Percentiles rank a stretch among this genome's conserved stretches.
These are phyloP conservation scores for Stemphylium vesicarium DNA, from an alignment of 2,329 filamentous ascomycete species.

Conservation along the genomic window DNA sequence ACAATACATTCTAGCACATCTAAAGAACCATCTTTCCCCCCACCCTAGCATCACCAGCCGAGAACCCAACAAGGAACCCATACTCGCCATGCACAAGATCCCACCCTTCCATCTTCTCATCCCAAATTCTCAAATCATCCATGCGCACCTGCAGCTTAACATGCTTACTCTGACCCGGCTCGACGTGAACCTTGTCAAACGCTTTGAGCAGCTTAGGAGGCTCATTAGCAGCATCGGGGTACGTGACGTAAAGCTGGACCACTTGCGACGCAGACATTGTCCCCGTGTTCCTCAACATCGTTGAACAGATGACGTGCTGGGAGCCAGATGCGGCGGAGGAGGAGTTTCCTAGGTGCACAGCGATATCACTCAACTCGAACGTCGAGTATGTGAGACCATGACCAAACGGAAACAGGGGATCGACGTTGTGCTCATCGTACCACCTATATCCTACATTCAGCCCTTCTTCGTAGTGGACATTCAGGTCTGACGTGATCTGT, in stretches of 20 bases:
- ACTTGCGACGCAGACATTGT: too few relatives aligned
- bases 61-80: constrained; percentile 2
- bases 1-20: too few relatives aligned
- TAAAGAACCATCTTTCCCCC: too few relatives aligned
- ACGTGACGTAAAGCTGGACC: too few relatives aligned
- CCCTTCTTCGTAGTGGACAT: constrained; percentile 1
- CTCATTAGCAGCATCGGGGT: too few relatives aligned
- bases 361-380: neutral
- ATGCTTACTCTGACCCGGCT: neutral
- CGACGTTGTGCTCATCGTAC: neutral
- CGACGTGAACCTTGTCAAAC: too few relatives aligned
- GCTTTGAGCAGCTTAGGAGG: too few relatives aligned
- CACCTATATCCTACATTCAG: constrained; percentile 5
- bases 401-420: constrained; percentile 5
- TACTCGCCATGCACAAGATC: constrained; percentile 7
- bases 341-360: neutral
- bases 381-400: constrained; percentile 5
- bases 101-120: constrained; percentile 6
- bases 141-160: constrained; percentile 1
- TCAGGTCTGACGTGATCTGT: neutral
- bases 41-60: too few relatives aligned
- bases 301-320: neutral
- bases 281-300: too few relatives aligned
- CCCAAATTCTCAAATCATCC: constrained; percentile 8
- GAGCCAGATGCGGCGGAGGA: neutral